Evolutionary conservation across 2,329 filamentous ascomycete species (phyloP).

Genomic region (Metarhizium robertsii): DNA sequence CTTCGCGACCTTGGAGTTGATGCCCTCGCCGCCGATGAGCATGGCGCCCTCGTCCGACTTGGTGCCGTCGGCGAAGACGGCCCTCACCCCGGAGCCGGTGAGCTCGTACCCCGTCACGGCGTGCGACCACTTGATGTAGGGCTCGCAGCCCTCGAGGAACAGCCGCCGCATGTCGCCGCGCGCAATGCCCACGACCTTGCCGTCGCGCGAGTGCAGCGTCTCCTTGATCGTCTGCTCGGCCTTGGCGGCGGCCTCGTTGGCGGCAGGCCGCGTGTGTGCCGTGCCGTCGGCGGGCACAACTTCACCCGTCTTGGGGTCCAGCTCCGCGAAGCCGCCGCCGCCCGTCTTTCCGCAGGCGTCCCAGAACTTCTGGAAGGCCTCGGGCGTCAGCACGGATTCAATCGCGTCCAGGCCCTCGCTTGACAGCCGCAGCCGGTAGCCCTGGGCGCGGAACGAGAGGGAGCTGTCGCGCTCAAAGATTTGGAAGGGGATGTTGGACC

Average conservation of each 20-base stretch:
- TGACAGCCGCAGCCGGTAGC: slow-evolving; percentile 51
- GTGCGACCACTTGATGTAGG: slow-evolving; percentile 43
- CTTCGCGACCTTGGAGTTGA: slow-evolving; percentile 49
- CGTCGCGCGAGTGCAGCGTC: slow-evolving; percentile 39
- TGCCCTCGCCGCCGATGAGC: slow-evolving; percentile 53
- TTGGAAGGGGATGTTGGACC: slow-evolving; percentile 35
- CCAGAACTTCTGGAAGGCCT: slow-evolving; percentile 46
- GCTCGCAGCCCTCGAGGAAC: slow-evolving; percentile 48
- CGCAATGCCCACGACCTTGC: slow-evolving; percentile 52
- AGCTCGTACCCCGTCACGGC: slow-evolving; percentile 50
- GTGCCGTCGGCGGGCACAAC: slow-evolving; percentile 4
- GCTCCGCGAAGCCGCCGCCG: slow-evolving; percentile 38
- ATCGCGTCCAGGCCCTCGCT: slow-evolving; percentile 49
- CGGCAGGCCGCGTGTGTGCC: too few relatives aligned
- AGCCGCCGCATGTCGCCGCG: slow-evolving; percentile 52
- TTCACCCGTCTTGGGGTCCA: slow-evolving; percentile 46
- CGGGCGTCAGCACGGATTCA: slow-evolving; percentile 43
- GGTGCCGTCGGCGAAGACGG: slow-evolving; percentile 50
- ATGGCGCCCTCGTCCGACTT: slow-evolving; percentile 49
- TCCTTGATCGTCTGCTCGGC: slow-evolving; percentile 11
- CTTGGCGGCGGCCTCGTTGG: too few relatives aligned
- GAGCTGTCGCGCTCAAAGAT: slow-evolving; percentile 48
- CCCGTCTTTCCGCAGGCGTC: slow-evolving; percentile 50
- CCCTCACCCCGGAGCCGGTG: slow-evolving; percentile 42
- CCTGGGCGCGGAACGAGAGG: slow-evolving; percentile 47